phyloP scores from a whole-genome alignment of 1,284 basidiomycete genomes.

The Anthracocystis setariae region DNA sequence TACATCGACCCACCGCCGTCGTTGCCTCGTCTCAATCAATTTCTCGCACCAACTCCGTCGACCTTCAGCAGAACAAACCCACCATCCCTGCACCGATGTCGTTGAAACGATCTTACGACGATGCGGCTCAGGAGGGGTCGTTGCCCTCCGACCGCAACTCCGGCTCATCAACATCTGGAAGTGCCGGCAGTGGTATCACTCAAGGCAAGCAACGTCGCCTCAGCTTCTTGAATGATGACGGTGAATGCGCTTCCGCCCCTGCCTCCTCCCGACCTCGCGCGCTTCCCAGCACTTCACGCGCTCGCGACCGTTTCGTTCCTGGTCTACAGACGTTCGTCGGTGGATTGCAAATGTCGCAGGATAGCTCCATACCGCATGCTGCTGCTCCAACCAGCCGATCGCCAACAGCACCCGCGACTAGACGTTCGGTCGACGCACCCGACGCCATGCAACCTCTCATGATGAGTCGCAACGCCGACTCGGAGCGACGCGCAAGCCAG shows the following conservation, averaged over 20 bases:
- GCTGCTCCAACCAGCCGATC: conserved; percentile 1
- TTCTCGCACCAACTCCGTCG: too few relatives aligned
- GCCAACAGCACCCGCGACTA: neutral
- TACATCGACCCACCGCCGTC: too few relatives aligned
- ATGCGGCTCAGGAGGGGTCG: conserved; percentile 11
- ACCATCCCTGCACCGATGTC: conserved; percentile 9
- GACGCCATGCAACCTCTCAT: conserved; percentile 46
- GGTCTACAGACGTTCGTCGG: conserved; percentile 57
- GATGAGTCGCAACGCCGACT: conserved; percentile 43
- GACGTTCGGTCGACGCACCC: conserved; percentile 19
- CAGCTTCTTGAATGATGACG: conserved; percentile 30
- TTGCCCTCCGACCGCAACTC: neutral
- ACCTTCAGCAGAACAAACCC: neutral
- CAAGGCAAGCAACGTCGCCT: conserved; percentile 41
- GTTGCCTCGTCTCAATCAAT: too few relatives aligned
- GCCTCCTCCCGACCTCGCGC: conserved; percentile 28
- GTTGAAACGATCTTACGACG: conserved; percentile 28
- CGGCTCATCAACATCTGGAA: neutral
- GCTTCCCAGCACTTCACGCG: conserved; percentile 38
- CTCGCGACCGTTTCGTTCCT: conserved; percentile 48
- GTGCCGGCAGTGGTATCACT: neutral
- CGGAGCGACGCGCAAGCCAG: conserved; percentile 23
- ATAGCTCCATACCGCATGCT: conserved; percentile 8
- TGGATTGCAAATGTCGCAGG: conserved; percentile 52
- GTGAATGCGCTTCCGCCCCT: conserved; percentile 23